These are phyloP conservation scores for Rhodotorula sp. DNA, from an alignment of 1,284 basidiomycete species.

Conservation along the genomic window DNA sequence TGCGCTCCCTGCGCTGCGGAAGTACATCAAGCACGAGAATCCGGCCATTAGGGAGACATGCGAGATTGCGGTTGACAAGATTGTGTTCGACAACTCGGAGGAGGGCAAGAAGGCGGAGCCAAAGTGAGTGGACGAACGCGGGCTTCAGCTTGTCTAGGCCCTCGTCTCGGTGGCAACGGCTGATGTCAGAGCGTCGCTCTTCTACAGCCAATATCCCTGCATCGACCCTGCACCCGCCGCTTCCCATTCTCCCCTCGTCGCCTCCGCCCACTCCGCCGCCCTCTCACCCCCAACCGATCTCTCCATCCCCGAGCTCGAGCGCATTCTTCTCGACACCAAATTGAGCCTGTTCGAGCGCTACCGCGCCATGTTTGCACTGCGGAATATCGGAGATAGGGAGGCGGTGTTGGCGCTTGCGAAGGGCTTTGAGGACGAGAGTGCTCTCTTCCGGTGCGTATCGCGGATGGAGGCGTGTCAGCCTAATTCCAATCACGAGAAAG, in stretches of 20 bases:
- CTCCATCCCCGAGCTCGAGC: constrained; percentile 57
- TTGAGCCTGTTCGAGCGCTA: constrained; percentile 89
- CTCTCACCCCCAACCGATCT: constrained; percentile 37
- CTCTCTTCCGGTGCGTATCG: constrained; percentile 76
- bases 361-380: constrained; percentile 95
- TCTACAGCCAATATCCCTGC: constrained; percentile 66
- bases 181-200: not conserved
- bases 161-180: not conserved
- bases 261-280: constrained; percentile 40
- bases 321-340: constrained; percentile 64
- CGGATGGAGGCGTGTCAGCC: no score
- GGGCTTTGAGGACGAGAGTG: constrained; percentile 81
- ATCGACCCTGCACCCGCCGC: constrained; percentile 87
- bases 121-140: constrained; percentile 31
- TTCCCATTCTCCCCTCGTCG: constrained; percentile 48
- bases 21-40: constrained; percentile 64
- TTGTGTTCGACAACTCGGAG: constrained; percentile 78
- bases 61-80: constrained; percentile 93
- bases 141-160: not conserved
- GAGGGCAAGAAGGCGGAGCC: constrained; percentile 48
- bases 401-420: constrained; percentile 88
- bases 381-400: constrained; percentile 69
- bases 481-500: no score
- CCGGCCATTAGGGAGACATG: constrained; percentile 91
- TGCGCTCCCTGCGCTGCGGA: constrained; percentile 68